Evolutionary conservation across 192 early-diverging fungal genomes (phyloP).

Genomic region (Coemansia sp.): DNA sequence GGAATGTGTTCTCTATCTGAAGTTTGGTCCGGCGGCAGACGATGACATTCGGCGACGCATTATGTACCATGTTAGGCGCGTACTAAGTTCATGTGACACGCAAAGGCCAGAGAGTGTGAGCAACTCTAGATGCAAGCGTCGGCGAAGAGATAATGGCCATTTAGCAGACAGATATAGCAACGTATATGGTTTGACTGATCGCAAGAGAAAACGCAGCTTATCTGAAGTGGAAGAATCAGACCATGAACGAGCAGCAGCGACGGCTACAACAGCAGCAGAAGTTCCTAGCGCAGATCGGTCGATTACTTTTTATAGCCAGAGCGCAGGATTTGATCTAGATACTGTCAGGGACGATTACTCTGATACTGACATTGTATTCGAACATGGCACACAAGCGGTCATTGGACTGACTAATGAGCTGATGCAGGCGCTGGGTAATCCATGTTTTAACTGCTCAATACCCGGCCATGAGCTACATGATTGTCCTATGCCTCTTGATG

Average conservation of each 20-base stretch:
- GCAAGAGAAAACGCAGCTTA: background rate
- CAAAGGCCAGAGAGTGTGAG: background rate
- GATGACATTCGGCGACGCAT: conserved; percentile 17
- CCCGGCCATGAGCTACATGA: conserved; percentile 37
- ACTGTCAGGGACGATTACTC: conserved; percentile 11
- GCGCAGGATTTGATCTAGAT: conserved; percentile 37
- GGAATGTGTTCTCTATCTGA: conserved; percentile 28
- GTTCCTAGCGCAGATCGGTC: background rate
- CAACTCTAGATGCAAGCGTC: conserved; percentile 26
- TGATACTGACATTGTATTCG: conserved; percentile 16
- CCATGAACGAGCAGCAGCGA: background rate
- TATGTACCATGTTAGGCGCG: conserved; percentile 23
- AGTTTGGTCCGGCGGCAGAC: conserved; percentile 24
- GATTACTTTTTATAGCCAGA: conserved; percentile 20
- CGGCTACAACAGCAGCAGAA: background rate
- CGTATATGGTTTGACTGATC: background rate
- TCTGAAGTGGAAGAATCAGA: background rate
- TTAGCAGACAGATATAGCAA: conserved; percentile 1
- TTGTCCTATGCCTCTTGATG: conserved; percentile 37
- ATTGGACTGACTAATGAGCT: conserved; percentile 23
- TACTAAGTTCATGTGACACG: conserved; percentile 2
- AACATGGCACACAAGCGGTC: conserved; percentile 23
- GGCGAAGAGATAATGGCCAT: conserved; percentile 20
- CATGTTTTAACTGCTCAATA: conserved; percentile 50
- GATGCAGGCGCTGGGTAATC: conserved; percentile 29